phyloP scores from a whole-genome alignment of 2,329 filamentous ascomycete species.

The Talaromyces funiculosus region DNA sequence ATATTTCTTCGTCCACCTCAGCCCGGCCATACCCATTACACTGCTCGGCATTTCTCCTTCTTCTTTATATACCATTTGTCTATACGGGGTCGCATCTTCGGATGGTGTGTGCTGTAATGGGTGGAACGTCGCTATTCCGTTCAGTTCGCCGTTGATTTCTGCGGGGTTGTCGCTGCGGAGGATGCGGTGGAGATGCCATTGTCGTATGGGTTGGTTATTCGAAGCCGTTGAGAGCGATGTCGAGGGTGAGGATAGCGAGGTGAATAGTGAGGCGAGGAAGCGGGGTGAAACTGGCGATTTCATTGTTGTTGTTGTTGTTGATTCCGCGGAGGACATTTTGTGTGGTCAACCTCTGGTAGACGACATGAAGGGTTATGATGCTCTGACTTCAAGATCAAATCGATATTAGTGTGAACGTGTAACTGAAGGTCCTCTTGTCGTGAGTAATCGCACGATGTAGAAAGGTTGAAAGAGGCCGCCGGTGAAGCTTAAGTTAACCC shows the following conservation, averaged over 20 bases:
- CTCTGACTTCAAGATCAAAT: too few species aligned
- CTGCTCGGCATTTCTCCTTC: slow-evolving; percentile 36
- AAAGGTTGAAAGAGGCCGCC: background rate
- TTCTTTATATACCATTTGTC: slow-evolving; percentile 37
- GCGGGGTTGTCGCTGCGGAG: slow-evolving; percentile 37
- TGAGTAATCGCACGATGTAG: background rate
- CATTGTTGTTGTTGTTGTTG: background rate
- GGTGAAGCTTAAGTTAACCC: too few species aligned
- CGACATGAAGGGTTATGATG: background rate
- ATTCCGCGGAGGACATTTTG: background rate
- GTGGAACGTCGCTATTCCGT: slow-evolving; percentile 36
- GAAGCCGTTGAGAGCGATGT: background rate
- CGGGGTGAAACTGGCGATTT: slow-evolving; percentile 6
- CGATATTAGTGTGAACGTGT: background rate
- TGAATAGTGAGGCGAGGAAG: slow-evolving; percentile 8
- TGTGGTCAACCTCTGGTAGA: background rate
- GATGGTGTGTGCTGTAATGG: slow-evolving; percentile 16
- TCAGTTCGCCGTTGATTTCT: slow-evolving; percentile 39
- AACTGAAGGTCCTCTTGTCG: background rate
- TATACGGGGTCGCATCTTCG: background rate
- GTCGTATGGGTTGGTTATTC: background rate
- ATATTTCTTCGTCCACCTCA: slow-evolving; percentile 39
- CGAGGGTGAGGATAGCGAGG: background rate
- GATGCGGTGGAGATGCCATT: slow-evolving; percentile 13
- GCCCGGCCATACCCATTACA: slow-evolving; percentile 20